Evolutionary conservation across 2,329 filamentous ascomycete species (phyloP), one percentile per base, ranked within the genome.

Genomic region (Orbilia blumenaviensis): DNA sequence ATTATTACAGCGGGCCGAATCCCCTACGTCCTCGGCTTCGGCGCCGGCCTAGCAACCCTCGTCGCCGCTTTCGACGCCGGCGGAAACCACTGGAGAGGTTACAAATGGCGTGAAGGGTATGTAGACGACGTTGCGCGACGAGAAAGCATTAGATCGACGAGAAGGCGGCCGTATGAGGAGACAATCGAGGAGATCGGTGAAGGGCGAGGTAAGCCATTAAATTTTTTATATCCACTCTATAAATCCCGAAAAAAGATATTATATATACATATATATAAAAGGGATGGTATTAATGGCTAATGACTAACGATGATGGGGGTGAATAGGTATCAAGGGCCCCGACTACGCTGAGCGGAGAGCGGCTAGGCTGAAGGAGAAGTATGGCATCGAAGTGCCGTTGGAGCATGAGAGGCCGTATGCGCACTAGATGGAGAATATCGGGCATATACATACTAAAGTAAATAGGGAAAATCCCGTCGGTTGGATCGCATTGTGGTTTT

Each of bases 311-410:
- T n/a, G n/a, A n/a, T 1, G 42, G 44, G 23, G 78, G 42, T n/a
- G n/a, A n/a, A 79, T 66, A 97, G 93, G 91, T 66, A 92, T 97
- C 80, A 87, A 90, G 80, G 91, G 88, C 42, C 90, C 91, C 14
- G 92, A 92, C 61, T 97, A 95, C 82, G 91, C 92, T 80, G 92
- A 96, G 86, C 87, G 94, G 83, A 89, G 94, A 83, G 88, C 89
- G 79, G 86, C 93, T 85, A 88, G 92, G 80, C 87, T 97, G 83
- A 90, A 92, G 87, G 90, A 93, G 84, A 92, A 90, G 83, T 97
- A 97, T 81, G 93, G 93, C 73, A 88, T 96, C 81, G 93, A 96
- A 79, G 89, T 97, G 81, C 88, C 90, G 81, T 87, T 77, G 79
- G 79, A 61, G 80, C 80, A 71, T 78, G 79, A 73, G 81, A 81